Percentiles rank a stretch among this genome's conserved stretches.
Conservation (phyloP, 2,329 filamentous ascomycete species). For the Aspergillus brasiliensis region DNA sequence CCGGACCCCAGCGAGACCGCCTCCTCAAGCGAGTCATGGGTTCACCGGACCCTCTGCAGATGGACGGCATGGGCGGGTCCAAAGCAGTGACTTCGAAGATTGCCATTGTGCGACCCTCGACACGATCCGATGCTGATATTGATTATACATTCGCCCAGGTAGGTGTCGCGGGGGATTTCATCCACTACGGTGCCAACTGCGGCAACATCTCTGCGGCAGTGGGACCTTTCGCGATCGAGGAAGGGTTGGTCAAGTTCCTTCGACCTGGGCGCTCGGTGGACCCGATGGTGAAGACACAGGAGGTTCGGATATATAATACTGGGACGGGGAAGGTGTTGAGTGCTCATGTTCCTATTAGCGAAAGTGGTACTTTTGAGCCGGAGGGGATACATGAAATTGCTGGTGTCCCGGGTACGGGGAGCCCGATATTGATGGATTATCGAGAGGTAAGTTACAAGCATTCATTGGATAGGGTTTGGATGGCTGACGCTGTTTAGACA, state of each 20-base stretch:
- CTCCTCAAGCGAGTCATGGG: background rate
- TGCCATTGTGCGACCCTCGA: background rate
- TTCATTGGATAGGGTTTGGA: background rate
- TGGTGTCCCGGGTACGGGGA: background rate
- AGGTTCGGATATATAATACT: background rate
- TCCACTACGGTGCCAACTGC: background rate
- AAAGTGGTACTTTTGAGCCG: background rate
- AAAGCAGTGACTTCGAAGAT: background rate
- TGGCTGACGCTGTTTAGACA: background rate
- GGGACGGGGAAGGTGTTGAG: background rate
- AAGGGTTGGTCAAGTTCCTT: background rate
- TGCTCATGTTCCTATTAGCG: background rate
- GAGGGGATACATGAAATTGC: background rate
- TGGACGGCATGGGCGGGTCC: background rate
- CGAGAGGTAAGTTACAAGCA: background rate
- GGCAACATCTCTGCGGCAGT: background rate
- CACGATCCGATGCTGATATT: background rate
- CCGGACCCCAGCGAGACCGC: background rate
- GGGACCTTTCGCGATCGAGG: background rate
- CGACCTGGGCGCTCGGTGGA: background rate
- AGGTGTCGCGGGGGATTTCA: background rate
- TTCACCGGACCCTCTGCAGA: background rate
- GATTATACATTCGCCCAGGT: background rate
- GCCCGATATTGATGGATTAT: background rate
- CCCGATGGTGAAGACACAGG: background rate